Percentiles rank a stretch among this genome's conserved stretches.
phyloP scores from a whole-genome alignment of 352 stramenopile species.

The Phytophthora palmivora region DNA sequence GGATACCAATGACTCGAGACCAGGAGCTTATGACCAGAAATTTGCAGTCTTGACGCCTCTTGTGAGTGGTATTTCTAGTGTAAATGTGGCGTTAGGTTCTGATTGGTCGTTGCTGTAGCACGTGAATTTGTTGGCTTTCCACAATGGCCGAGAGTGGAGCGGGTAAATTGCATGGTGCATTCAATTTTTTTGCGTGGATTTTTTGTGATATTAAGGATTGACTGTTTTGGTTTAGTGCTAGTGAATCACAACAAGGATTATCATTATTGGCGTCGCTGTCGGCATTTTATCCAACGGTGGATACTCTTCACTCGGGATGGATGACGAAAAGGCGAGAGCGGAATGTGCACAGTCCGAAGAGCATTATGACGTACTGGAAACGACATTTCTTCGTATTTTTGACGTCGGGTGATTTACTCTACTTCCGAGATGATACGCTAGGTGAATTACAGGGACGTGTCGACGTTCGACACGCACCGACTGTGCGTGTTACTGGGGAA shows the following conservation, averaged over 20 bases:
- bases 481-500: constrained; percentile 79
- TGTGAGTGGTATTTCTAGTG: constrained; percentile 37
- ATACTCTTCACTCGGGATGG: constrained; percentile 71
- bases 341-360: constrained; percentile 74
- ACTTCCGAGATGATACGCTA: constrained; percentile 80
- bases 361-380: constrained; percentile 89
- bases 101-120: constrained; percentile 43
- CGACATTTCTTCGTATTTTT: constrained; percentile 84
- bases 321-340: constrained; percentile 83
- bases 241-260: constrained; percentile 79
- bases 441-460: constrained; percentile 77
- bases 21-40: constrained; percentile 72
- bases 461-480: constrained; percentile 80
- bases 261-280: constrained; percentile 78
- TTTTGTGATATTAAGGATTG: not conserved
- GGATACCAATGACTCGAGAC: constrained; percentile 59
- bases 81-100: not conserved
- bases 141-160: constrained; percentile 75
- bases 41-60: constrained; percentile 78
- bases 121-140: constrained; percentile 76
- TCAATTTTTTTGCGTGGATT: not conserved
- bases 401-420: constrained; percentile 74
- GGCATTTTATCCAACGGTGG: constrained; percentile 77
- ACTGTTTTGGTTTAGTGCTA: constrained; percentile 40
- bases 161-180: constrained; percentile 34